A percentile compares a stretch with the other conserved stretches of the same genome.
These are phyloP conservation scores for Pythium diclinum DNA, from an alignment of 352 stramenopile species.

Conservation along the genomic window DNA sequence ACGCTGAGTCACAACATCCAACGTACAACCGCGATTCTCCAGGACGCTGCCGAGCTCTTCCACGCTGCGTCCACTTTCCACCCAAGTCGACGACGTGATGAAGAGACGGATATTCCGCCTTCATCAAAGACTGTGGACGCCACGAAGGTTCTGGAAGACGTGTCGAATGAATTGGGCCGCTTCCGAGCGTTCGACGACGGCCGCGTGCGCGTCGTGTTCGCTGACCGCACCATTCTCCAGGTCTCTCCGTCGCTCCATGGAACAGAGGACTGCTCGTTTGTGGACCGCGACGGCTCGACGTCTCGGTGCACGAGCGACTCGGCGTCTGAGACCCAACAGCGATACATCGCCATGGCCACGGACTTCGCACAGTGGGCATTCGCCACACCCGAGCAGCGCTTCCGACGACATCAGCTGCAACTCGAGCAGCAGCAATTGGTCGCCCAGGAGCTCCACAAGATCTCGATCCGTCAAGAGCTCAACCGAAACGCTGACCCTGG, in stretches of 20 bases:
- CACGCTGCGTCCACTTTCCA: neutral
- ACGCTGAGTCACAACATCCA: conserved; percentile 11
- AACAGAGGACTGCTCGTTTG: conserved; percentile 43
- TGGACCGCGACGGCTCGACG: conserved; percentile 43
- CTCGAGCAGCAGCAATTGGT: conserved; percentile 14
- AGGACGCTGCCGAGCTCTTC: conserved; percentile 12
- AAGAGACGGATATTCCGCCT: neutral
- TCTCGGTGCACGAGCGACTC: conserved; percentile 39
- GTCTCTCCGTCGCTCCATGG: conserved; percentile 27
- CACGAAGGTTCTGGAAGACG: conserved; percentile 12
- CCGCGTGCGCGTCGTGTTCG: conserved; percentile 60
- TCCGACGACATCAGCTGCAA: conserved; percentile 32
- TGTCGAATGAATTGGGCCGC: conserved; percentile 46
- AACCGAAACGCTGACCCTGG: conserved; percentile 9
- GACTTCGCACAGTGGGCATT: conserved; percentile 73
- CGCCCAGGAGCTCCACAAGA: conserved; percentile 23
- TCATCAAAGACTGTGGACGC: neutral
- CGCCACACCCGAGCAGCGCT: conserved; percentile 46
- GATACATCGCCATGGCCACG: conserved; percentile 50
- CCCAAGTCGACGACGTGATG: neutral
- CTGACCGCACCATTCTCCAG: conserved; percentile 71
- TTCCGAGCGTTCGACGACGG: conserved; percentile 69
- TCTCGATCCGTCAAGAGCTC: conserved; percentile 21
- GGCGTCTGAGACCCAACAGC: conserved; percentile 34
- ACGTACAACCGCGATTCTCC: conserved; percentile 7